Percentiles rank a stretch among this genome's conserved stretches.
phyloP scores from a whole-genome alignment of 768 basidiomycete species.

The Rhodotorula taiwanensis region DNA sequence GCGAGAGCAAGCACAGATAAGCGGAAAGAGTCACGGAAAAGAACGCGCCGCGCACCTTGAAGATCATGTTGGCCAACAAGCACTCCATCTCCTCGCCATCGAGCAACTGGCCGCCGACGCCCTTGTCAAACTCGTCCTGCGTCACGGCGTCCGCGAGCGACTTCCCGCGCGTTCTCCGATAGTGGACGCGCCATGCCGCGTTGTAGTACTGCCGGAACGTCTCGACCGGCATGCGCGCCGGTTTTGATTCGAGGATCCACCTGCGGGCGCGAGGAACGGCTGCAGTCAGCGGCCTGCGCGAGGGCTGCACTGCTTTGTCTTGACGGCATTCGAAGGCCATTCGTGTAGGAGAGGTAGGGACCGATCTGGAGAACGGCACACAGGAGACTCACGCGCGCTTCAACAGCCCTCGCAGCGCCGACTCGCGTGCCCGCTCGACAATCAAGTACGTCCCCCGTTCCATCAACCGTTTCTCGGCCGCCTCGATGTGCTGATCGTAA shows the following conservation, averaged over 20 bases:
- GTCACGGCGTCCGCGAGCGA: slow-evolving; percentile 48
- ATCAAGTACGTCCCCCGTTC: slow-evolving; percentile 79
- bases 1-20: too few species aligned
- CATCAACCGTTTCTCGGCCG: slow-evolving; percentile 66
- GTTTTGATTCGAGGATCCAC: slow-evolving; percentile 69
- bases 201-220: slow-evolving; percentile 54
- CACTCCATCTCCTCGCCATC: slow-evolving; percentile 68
- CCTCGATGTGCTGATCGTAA: slow-evolving; percentile 70
- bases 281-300: too few species aligned
- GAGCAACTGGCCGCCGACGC: slow-evolving; percentile 46
- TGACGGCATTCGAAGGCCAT: too few species aligned
- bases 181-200: slow-evolving; percentile 38
- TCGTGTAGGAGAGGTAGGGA: too few species aligned
- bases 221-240: slow-evolving; percentile 68
- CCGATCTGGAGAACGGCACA: background rate
- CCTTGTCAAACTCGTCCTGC: slow-evolving; percentile 49
- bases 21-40: background rate
- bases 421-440: slow-evolving; percentile 78
- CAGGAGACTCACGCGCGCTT: slow-evolving; percentile 47
- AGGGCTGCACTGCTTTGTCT: too few species aligned
- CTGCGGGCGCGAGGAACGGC: slow-evolving; percentile 47
- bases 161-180: slow-evolving; percentile 48
- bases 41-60: slow-evolving; percentile 51
- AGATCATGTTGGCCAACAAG: slow-evolving; percentile 79
- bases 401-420: slow-evolving; percentile 76